Evolutionary conservation across 75 land plant genomes (phyloP), one percentile per base, ranked within the genome.

Genomic region (Cryptomeria japonica): DNA sequence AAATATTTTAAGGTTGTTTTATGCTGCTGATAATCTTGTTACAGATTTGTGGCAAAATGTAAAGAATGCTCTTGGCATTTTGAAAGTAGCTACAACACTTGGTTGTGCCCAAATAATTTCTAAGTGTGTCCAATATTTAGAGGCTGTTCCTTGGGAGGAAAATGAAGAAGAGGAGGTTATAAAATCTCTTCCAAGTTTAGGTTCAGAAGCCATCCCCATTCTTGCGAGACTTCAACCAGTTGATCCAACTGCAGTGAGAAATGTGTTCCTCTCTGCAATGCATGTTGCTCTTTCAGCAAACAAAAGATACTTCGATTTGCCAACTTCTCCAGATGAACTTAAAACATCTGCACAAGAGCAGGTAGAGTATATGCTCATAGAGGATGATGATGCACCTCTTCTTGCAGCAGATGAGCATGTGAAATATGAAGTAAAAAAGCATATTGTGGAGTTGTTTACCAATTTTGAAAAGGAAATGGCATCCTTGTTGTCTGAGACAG

Each of bases 341-440:
- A 96, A 93, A 86, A 49, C 88, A 8, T 91, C 95, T 2, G 96
- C 92, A 9, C 98, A 96, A 83, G 98, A 96, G 87, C 98, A 96
- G 89, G 89, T 96, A 46, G 98, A 96, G 87, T 96, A 96, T 78
- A 94, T 96, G 96, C 94, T 96, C 3, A 92, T 93, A 53, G 98
- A 96, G 76, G 97, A 96, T 88, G 98, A 96, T 89, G 98, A 96
- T 90, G 92, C 95, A 53, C 98, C 98, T 37, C 87, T 96, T 19
- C 49, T 96, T 34, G 87, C 82, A 32, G 87, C 93, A 51, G 95
- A 93, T 51, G 93, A 91, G 32, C 88, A 91, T 39, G 87, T 96
- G 38, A 95, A 92, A 86, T 75, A 70, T n/a, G 94, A 93, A 89
- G 90, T 93, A 3, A 88, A 78, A 83, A 83, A 89, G 28, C 89